phyloP scores from a whole-genome alignment of 257 asterid species.

The Buddleja alternifolia region DNA sequence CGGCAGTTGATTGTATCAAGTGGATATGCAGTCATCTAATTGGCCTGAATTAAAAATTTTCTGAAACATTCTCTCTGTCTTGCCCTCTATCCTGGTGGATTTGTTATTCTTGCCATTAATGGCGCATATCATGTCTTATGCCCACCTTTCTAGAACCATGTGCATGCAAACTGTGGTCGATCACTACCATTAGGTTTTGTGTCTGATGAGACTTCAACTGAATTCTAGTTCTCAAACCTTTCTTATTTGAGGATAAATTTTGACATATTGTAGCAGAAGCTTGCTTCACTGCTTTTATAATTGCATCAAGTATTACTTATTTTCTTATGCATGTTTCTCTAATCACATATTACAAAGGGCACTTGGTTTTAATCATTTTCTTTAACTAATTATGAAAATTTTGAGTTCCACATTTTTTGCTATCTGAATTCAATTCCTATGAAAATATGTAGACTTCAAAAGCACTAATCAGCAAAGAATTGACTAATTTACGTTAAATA shows the following conservation, averaged over 20 bases:
- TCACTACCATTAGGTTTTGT: not conserved
- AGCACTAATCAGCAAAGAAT: not conserved
- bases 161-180: constrained; percentile 7
- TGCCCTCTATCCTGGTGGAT: not conserved
- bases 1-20: not conserved
- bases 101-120: not conserved
- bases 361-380: not conserved
- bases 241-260: not conserved
- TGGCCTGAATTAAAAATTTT: not conserved
- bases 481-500: not conserved
- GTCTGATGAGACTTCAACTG: not conserved
- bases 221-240: not conserved
- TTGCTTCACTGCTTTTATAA: not conserved
- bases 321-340: constrained; percentile 10
- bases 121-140: not conserved
- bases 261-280: not conserved
- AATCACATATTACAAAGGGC: not conserved
- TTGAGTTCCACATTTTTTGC: not conserved
- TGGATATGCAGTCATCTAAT: not conserved
- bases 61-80: not conserved
- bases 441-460: not conserved
- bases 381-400: not conserved
- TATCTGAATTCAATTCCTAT: not conserved
- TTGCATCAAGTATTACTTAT: not conserved
- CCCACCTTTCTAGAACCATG: constrained; percentile 9